These are phyloP conservation scores for Comarum palustre DNA, from an alignment of 306 rosid species.

Conservation along the genomic window DNA sequence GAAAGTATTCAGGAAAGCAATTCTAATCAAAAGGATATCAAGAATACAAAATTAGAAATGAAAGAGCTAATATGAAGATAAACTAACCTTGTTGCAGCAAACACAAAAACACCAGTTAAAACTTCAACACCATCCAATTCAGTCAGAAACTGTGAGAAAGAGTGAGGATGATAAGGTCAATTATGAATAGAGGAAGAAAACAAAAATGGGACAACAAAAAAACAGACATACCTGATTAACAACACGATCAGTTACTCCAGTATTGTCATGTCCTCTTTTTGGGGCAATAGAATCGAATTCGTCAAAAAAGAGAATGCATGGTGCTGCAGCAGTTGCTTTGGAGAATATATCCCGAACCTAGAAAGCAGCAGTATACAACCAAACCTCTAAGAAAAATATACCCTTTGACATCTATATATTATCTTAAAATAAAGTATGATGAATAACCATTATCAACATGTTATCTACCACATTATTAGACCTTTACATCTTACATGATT, in stretches of 20 bases:
- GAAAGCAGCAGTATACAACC: slow-evolving; percentile 15
- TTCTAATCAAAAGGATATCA: neutral
- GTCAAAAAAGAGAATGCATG: slow-evolving; percentile 91
- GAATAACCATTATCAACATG: neutral
- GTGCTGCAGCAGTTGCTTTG: slow-evolving; percentile 95
- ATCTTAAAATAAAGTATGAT: neutral
- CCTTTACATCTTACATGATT: neutral
- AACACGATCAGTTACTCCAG: slow-evolving; percentile 97
- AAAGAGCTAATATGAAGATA: slow-evolving; percentile 14
- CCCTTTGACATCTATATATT: neutral
- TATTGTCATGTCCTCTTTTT: slow-evolving; percentile 96
- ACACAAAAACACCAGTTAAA: slow-evolving; percentile 92
- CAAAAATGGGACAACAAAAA: slow-evolving; percentile 7
- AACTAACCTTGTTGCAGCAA: slow-evolving; percentile 96
- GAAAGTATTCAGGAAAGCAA: neutral
- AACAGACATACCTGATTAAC: slow-evolving; percentile 76
- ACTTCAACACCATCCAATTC: slow-evolving; percentile 95
- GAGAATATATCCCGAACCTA: slow-evolving; percentile 94
- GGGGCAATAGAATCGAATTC: slow-evolving; percentile 99
- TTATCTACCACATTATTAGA: neutral
- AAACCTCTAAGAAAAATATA: neutral
- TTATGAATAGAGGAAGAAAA: neutral
- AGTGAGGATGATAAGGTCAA: slow-evolving; percentile 31
- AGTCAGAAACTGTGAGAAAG: slow-evolving; percentile 72
- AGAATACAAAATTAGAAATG: neutral